These are phyloP conservation scores for Laguncularia racemosa DNA, from an alignment of 345 rosid species.

Conservation along the genomic window DNA sequence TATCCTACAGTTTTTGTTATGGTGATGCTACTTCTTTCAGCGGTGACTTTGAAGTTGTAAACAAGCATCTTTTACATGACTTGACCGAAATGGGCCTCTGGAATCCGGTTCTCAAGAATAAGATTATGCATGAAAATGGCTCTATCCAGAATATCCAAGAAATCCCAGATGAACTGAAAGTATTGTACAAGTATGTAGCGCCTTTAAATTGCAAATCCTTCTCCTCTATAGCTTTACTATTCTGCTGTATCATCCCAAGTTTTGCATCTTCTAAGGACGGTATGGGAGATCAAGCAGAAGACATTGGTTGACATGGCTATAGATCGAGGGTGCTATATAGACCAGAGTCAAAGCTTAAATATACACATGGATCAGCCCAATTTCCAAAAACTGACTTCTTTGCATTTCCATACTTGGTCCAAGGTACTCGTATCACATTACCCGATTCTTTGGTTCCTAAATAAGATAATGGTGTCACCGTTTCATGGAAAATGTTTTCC, in stretches of 20 bases:
- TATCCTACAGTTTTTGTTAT: background rate
- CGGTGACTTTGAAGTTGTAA: slow-evolving; percentile 91
- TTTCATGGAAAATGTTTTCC: too few species aligned
- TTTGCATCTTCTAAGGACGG: slow-evolving; percentile 47
- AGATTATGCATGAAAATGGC: slow-evolving; percentile 66
- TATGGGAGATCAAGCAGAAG: slow-evolving; percentile 96
- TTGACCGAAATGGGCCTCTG: slow-evolving; percentile 83
- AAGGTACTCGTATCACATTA: slow-evolving; percentile 33
- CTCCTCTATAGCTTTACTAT: background rate
- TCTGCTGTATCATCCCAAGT: slow-evolving; percentile 1
- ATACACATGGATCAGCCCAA: slow-evolving; percentile 89
- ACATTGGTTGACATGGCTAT: slow-evolving; percentile 85
- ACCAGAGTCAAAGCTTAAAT: slow-evolving; percentile 94
- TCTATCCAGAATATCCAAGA: slow-evolving; percentile 68
- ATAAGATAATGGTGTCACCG: too few species aligned
- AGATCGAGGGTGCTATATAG: slow-evolving; percentile 86
- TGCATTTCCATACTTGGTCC: slow-evolving; percentile 80
- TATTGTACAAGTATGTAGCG: slow-evolving; percentile 57
- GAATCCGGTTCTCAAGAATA: slow-evolving; percentile 77
- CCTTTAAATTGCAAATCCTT: background rate
- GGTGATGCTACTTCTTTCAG: slow-evolving; percentile 23
- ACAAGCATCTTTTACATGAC: slow-evolving; percentile 95
- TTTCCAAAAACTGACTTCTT: slow-evolving; percentile 69
- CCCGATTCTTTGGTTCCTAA: too few species aligned
- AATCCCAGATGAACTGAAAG: slow-evolving; percentile 64